Percentiles rank a stretch among this genome's conserved stretches.
Evolutionary conservation across 2,329 filamentous ascomycete species (phyloP).

Genomic region (Ophiostoma ulmi): DNA sequence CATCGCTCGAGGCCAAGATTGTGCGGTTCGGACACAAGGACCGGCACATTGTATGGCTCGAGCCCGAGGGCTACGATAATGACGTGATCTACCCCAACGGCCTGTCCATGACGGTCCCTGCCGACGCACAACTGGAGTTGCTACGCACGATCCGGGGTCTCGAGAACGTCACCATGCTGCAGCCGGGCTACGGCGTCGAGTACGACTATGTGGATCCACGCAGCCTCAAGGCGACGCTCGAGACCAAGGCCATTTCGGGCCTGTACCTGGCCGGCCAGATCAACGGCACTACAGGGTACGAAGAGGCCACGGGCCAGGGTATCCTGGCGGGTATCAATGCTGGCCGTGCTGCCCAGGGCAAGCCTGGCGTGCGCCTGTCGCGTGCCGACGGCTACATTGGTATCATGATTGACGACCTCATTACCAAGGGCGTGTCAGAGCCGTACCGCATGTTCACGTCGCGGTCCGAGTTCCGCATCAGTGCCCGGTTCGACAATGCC

Average conservation of each 20-base stretch:
- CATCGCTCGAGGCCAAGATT: constrained; percentile 90
- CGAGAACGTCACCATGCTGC: constrained; percentile 84
- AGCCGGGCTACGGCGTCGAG: constrained; percentile 94
- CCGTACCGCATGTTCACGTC: constrained; percentile 98
- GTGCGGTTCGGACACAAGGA: constrained; percentile 78
- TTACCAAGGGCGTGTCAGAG: constrained; percentile 94
- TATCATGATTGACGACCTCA: constrained; percentile 96
- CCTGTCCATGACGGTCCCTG: constrained; percentile 92
- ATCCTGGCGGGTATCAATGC: constrained; percentile 92
- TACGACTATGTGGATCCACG: constrained; percentile 98
- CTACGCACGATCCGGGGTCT: constrained; percentile 84
- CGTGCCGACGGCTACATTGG: constrained; percentile 93
- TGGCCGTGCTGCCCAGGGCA: constrained; percentile 67
- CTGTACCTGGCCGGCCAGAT: constrained; percentile 94
- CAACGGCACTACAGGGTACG: constrained; percentile 96
- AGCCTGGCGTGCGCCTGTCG: constrained; percentile 62
- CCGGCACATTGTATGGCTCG: constrained; percentile 88
- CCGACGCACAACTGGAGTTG: constrained; percentile 76
- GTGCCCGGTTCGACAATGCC: constrained; percentile 86
- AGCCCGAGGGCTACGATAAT: constrained; percentile 89
- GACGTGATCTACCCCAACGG: constrained; percentile 94
- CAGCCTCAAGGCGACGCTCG: constrained; percentile 77
- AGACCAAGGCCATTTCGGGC: constrained; percentile 85
- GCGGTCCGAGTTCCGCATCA: constrained; percentile 91
- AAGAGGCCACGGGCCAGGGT: constrained; percentile 92